A percentile compares a stretch with the other conserved stretches of the same genome.
phyloP scores from a whole-genome alignment of 139 green algal genomes.

The Chlamydomonas asymmetrica region DNA sequence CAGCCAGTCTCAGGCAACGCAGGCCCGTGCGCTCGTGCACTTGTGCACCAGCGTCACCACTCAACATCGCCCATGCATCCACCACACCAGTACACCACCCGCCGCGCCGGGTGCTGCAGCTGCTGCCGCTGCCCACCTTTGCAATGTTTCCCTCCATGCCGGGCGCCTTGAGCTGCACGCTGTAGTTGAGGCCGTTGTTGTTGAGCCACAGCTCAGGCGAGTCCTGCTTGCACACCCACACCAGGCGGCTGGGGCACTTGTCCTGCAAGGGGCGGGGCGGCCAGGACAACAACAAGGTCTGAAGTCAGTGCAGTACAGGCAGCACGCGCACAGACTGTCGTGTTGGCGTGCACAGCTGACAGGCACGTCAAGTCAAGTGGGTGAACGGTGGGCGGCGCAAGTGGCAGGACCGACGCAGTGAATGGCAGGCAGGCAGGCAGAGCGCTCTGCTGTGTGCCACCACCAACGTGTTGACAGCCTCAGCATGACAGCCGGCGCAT shows the following conservation, averaged over 20 bases:
- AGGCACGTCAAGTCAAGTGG: neutral
- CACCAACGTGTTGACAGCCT: neutral
- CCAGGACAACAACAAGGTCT: neutral
- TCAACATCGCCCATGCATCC: neutral
- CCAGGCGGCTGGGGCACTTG: slow-evolving; percentile 48
- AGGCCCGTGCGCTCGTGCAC: too few relatives aligned
- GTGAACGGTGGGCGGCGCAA: neutral
- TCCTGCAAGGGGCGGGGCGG: neutral
- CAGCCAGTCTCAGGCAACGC: too few relatives aligned
- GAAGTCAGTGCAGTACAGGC: neutral
- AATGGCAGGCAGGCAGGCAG: too few relatives aligned
- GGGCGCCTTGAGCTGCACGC: slow-evolving; percentile 61
- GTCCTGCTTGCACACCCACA: slow-evolving; percentile 72
- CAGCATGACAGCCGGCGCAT: neutral
- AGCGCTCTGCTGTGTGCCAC: neutral
- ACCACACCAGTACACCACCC: neutral
- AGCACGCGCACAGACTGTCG: neutral
- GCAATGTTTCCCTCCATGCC: slow-evolving; percentile 26
- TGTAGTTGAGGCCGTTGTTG: slow-evolving; percentile 60
- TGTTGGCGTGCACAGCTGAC: neutral
- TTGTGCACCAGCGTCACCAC: too few relatives aligned
- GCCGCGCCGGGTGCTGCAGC: too few relatives aligned
- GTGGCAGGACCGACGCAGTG: too few relatives aligned
- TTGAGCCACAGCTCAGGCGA: slow-evolving; percentile 66
- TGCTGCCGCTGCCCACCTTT: slow-evolving; percentile 22